Evolutionary conservation across 2,329 filamentous ascomycete species (phyloP).

Genomic region (Chrysoporthe puriensis): DNA sequence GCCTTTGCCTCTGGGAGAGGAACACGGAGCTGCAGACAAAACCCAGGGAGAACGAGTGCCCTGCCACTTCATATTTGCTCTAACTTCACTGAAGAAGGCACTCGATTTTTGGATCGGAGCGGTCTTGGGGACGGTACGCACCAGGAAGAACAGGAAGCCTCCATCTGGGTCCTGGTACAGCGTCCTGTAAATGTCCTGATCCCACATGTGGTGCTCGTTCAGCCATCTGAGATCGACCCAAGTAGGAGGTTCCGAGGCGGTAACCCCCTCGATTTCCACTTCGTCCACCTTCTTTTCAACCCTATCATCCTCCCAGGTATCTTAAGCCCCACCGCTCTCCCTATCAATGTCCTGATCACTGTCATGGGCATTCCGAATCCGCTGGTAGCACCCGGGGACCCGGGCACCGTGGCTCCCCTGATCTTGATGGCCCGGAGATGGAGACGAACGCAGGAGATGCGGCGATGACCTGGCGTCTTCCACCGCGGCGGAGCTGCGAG

Average conservation of each 20-base stretch:
- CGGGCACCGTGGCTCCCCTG: neutral
- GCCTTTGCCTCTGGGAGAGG: too few relatives aligned
- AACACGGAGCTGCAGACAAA: too few relatives aligned
- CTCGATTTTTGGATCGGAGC: too few relatives aligned
- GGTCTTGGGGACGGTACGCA: neutral
- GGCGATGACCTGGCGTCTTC: neutral
- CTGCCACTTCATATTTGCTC: too few relatives aligned
- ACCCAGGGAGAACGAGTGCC: too few relatives aligned
- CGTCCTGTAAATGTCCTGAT: neutral
- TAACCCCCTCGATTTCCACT: neutral
- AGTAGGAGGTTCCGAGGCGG: neutral
- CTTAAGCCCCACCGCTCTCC: neutral
- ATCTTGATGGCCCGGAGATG: neutral
- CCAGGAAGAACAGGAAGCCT: neutral
- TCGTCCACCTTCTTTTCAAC: neutral
- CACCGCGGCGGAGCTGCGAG: neutral
- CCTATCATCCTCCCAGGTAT: neutral
- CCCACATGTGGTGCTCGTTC: neutral
- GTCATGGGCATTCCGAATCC: neutral
- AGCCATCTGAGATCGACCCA: neutral
- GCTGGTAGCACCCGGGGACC: neutral
- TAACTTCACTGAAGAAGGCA: too few relatives aligned
- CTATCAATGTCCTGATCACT: neutral
- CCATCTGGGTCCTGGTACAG: neutral
- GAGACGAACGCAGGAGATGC: neutral